phyloP scores from a whole-genome alignment of 2,329 filamentous ascomycete genomes.

The Exophiala alcalophila region DNA sequence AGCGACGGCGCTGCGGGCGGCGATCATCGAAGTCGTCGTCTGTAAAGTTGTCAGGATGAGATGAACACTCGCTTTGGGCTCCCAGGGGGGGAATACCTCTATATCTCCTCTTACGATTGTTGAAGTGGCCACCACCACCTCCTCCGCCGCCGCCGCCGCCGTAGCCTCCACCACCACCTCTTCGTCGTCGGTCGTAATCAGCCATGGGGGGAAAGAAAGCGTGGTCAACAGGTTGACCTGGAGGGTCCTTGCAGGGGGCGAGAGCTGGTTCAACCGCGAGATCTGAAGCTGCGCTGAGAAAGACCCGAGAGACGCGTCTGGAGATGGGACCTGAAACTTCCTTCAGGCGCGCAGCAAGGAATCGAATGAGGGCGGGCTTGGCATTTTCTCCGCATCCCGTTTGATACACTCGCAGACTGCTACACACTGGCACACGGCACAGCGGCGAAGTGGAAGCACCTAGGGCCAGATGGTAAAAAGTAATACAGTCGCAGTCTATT shows the following conservation, averaged over 20 bases:
- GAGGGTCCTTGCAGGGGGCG: background rate
- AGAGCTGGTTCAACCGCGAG: too few species aligned
- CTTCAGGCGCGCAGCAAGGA: slow-evolving; percentile 5
- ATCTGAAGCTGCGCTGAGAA: background rate
- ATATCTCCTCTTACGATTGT: slow-evolving; percentile 73
- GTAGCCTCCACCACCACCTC: slow-evolving; percentile 24
- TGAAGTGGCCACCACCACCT: slow-evolving; percentile 51
- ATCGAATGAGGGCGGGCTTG: too few species aligned
- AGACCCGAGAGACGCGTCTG: slow-evolving; percentile 6
- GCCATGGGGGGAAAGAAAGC: slow-evolving; percentile 46
- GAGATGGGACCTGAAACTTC: slow-evolving; percentile 8
- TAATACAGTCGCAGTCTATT: too few species aligned
- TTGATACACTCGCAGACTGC: too few species aligned
- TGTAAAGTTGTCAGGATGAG: slow-evolving; percentile 7
- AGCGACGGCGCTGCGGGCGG: slow-evolving; percentile 68
- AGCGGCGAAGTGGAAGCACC: too few species aligned
- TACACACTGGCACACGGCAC: too few species aligned
- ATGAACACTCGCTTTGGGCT: background rate
- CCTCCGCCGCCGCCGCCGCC: slow-evolving; percentile 31
- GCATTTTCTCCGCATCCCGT: slow-evolving; percentile 6
- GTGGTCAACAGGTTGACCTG: background rate
- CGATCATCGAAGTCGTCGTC: slow-evolving; percentile 75
- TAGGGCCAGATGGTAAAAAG: too few species aligned
- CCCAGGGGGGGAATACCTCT: slow-evolving; percentile 59
- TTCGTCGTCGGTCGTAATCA: slow-evolving; percentile 53